Percentiles rank a stretch among this genome's conserved stretches.
phyloP scores from a whole-genome alignment of 1,139 yeast genomes.

The Lodderomyces orthopsilosis region DNA sequence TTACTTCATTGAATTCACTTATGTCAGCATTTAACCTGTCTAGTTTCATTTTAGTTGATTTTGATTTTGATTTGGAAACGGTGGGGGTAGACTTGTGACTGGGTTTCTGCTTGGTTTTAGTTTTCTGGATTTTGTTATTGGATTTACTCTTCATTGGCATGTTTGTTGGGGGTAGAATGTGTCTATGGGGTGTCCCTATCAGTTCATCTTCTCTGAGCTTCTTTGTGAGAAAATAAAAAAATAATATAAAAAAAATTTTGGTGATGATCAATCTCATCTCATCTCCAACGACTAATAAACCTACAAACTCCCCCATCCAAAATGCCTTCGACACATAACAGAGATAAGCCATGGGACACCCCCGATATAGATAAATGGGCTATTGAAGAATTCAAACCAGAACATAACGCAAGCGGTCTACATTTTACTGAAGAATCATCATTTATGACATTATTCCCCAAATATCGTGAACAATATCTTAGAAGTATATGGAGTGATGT shows the following conservation, averaged over 20 bases:
- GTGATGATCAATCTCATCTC: slow-evolving; percentile 9
- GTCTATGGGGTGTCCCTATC: too few relatives aligned
- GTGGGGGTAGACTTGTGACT: slow-evolving; percentile 1
- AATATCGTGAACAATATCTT: slow-evolving; percentile 88
- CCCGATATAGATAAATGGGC: slow-evolving; percentile 95
- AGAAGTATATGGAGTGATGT: slow-evolving; percentile 94
- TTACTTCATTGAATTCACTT: slow-evolving; percentile 37
- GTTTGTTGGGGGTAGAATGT: too few relatives aligned
- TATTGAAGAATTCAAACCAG: slow-evolving; percentile 83
- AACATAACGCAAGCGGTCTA: slow-evolving; percentile 80
- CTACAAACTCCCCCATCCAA: not conserved
- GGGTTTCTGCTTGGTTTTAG: slow-evolving; percentile 3
- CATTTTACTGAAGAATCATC: slow-evolving; percentile 94
- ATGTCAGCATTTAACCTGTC: slow-evolving; percentile 42
- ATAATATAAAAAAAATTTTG: slow-evolving; percentile 5
- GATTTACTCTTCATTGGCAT: not conserved
- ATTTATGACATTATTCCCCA: slow-evolving; percentile 93
- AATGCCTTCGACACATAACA: slow-evolving; percentile 91
- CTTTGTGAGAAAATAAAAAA: not conserved
- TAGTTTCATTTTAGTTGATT: slow-evolving; percentile 40
- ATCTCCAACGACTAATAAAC: slow-evolving; percentile 7
- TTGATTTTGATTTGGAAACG: slow-evolving; percentile 23
- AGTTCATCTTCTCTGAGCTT: not conserved
- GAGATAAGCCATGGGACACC: slow-evolving; percentile 98
- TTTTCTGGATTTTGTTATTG: slow-evolving; percentile 3